Percentiles rank a stretch among this genome's conserved stretches.
phyloP scores from a whole-genome alignment of 345 rosid species.

The Populus pruinosa region DNA sequence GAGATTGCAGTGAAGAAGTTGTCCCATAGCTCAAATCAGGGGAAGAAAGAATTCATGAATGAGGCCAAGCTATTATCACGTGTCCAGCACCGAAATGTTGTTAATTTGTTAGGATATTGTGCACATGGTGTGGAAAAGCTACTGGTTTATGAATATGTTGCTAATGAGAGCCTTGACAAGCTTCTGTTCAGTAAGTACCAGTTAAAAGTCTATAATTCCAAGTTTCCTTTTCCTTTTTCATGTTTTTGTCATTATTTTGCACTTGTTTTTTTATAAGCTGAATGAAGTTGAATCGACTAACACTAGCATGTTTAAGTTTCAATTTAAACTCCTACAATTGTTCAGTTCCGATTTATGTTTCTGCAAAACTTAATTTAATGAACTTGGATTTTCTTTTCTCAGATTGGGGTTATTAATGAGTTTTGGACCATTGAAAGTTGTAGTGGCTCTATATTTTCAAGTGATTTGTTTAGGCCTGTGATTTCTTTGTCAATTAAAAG shows the following conservation, averaged over 20 bases:
- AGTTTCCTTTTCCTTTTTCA: neutral
- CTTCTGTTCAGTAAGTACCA: conserved; percentile 75
- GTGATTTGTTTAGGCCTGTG: neutral
- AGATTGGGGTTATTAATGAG: neutral
- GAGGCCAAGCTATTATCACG: conserved; percentile 87
- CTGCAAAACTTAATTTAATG: neutral
- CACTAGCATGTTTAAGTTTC: neutral
- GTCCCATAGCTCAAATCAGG: conserved; percentile 72
- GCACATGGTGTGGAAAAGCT: conserved; percentile 77
- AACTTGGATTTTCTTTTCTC: neutral
- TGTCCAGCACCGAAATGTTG: conserved; percentile 94
- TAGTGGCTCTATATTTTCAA: neutral
- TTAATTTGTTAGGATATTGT: conserved; percentile 85
- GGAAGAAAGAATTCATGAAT: conserved; percentile 75
- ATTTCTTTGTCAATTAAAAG: neutral
- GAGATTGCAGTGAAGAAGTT: conserved; percentile 97
- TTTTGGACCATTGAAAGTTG: neutral
- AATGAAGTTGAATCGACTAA: neutral
- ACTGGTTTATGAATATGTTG: conserved; percentile 82
- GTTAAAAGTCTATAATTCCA: neutral
- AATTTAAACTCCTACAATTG: neutral
- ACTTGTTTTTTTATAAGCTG: neutral
- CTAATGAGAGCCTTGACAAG: conserved; percentile 90
- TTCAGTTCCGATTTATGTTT: neutral
- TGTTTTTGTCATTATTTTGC: neutral